These are phyloP conservation scores for Mucor lusitanicus DNA, from an alignment of 371 early-diverging fungal species.

Conservation along the genomic window DNA sequence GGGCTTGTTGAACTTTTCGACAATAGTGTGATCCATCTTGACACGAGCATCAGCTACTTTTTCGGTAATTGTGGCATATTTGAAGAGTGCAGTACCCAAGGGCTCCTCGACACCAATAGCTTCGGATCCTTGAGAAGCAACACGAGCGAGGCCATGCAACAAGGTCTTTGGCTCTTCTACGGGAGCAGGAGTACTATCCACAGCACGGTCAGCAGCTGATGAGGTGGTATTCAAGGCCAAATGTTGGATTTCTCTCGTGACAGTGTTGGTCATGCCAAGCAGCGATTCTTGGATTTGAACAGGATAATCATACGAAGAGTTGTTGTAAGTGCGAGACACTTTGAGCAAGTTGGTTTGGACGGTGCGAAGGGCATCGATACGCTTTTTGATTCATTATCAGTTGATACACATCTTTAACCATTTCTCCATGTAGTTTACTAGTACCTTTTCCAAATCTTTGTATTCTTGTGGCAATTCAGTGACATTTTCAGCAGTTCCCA, in stretches of 20 bases:
- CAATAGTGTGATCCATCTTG: constrained; percentile 71
- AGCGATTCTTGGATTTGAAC: constrained; percentile 72
- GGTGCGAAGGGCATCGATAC: constrained; percentile 66
- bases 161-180: constrained; percentile 57
- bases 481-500: constrained; percentile 77
- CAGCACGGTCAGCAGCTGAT: constrained; percentile 51
- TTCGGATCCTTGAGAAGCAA: constrained; percentile 55
- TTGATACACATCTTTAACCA: neutral
- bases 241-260: constrained; percentile 62
- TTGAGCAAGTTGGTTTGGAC: constrained; percentile 67
- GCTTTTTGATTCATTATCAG: constrained; percentile 23
- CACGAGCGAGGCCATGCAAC: constrained; percentile 74
- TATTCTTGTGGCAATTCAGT: constrained; percentile 92
- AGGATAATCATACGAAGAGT: constrained; percentile 75
- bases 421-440: constrained; percentile 28
- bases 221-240: constrained; percentile 53
- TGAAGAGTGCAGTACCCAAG: constrained; percentile 78
- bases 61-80: constrained; percentile 81
- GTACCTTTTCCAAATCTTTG: constrained; percentile 75
- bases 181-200: neutral
- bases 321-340: constrained; percentile 72
- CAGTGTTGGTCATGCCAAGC: constrained; percentile 63
- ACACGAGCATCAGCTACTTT: constrained; percentile 78
- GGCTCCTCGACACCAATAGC: constrained; percentile 77
- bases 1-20: constrained; percentile 76